Base-by-base conservation (phyloP, 2,329 filamentous ascomycete genomes). In the Pseudonectria buxi region DNA sequence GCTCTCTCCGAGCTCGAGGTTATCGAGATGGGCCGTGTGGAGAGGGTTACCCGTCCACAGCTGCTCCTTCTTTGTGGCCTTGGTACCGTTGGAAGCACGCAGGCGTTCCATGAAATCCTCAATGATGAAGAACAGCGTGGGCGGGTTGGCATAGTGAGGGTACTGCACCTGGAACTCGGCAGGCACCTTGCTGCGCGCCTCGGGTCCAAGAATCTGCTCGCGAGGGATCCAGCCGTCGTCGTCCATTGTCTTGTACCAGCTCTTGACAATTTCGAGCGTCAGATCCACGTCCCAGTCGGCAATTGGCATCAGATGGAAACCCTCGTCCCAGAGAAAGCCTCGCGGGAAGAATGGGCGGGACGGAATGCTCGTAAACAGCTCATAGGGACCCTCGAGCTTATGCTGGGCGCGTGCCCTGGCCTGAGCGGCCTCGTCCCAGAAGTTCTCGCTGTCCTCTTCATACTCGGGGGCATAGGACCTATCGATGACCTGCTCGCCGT, bases 311-410 rank as follows among this genome's bases (percentile, higher is more conserved):
- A 98, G 69, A 55, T 98, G 92, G 63, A 96, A 98, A 1, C 92
- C 92, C 60, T 98, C 92, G 52, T 98, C 92, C 92, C 92, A 98
- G 4, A 96, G 71, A 59, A 98, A 98, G 1, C 92, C 92, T 42
- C 92, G 76, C 2, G 92, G 92, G 64, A 98, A 98, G 68, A 98
- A 98, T 0, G 92, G 86, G 4, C 92, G 74, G 7, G 90, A 96
- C 0, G 92, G 92, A 37, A 96, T 82, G 51, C 81, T 86, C 6
- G 89, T 94, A 58, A 89, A 96, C 3, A 98, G 75, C 58, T 95
- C 86, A 36, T 82, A 86, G 2, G 90, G 87, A 0, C 86, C 86
- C 54, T 94, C 88, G 1, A 82, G 63, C 40, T 78, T 69, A 45
- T 88, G 80, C 44, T 77, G 64, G 36, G 77, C 80, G 40, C 79